Conservation (phyloP, 208 protist species). For the Wallacemonas sp. region DNA sequence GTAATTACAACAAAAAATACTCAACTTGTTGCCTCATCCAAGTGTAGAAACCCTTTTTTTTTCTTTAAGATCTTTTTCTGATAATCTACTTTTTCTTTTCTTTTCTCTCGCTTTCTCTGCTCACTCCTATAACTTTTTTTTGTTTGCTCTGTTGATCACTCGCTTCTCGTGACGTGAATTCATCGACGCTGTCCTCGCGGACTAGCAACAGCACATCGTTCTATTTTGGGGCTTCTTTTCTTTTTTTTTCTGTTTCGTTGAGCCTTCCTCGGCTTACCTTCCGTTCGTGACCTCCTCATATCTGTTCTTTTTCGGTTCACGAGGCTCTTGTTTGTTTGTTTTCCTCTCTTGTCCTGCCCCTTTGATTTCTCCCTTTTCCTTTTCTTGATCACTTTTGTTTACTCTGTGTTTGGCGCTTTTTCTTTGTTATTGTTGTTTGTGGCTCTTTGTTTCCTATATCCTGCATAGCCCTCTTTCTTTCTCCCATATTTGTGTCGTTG, state of each 20-base stretch:
- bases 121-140: too few relatives aligned
- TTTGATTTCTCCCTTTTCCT: constrained; percentile 15
- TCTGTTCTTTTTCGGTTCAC: too few relatives aligned
- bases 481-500: too few relatives aligned
- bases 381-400: neutral
- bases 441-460: neutral
- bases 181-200: too few relatives aligned
- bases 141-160: too few relatives aligned
- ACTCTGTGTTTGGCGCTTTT: constrained; percentile 16
- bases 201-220: too few relatives aligned
- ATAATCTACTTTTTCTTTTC: constrained; percentile 11
- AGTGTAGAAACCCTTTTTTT: neutral
- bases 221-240: too few relatives aligned
- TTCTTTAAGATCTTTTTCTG: neutral
- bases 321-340: neutral
- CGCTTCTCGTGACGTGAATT: too few relatives aligned
- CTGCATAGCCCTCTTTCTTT: constrained; percentile 1
- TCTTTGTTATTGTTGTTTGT: neutral
- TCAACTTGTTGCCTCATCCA: constrained; percentile 16
- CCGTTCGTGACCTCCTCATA: too few relatives aligned
- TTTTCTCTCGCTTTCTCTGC: constrained; percentile 20
- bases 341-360: neutral
- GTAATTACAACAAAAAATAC: too few relatives aligned
- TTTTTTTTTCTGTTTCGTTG: constrained; percentile 7
- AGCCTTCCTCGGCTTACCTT: neutral